Percentiles rank a stretch among this genome's conserved stretches.
Evolutionary conservation across 2,329 filamentous ascomycete genomes (phyloP).

Genomic region (Geosmithia putterillii): DNA sequence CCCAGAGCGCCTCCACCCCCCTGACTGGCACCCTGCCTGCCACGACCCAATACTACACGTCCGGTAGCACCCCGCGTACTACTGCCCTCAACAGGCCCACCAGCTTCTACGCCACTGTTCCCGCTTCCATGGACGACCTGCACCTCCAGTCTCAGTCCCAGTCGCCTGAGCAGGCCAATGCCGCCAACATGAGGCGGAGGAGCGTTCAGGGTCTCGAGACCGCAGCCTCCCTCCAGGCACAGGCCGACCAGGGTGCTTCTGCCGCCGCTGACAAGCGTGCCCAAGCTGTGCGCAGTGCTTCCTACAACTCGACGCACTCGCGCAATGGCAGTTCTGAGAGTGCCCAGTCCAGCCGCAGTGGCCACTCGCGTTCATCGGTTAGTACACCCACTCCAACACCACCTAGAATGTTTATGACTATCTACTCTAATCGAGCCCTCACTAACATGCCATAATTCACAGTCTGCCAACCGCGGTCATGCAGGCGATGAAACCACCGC

Average conservation of each 20-base stretch:
- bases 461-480: constrained; percentile 49
- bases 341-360: constrained; percentile 43
- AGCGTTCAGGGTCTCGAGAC: constrained; percentile 60
- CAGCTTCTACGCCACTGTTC: constrained; percentile 33
- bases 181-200: constrained; percentile 67
- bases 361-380: constrained; percentile 52
- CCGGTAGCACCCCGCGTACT: constrained; percentile 14
- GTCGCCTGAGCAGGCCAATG: constrained; percentile 43
- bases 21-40: constrained; percentile 11
- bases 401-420: neutral
- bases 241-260: constrained; percentile 2
- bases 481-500: constrained; percentile 32
- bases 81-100: constrained; percentile 34
- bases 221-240: constrained; percentile 9
- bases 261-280: constrained; percentile 20
- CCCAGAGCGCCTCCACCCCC: constrained; percentile 20
- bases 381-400: constrained; percentile 25
- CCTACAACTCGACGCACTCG: constrained; percentile 14
- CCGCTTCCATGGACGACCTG: constrained; percentile 55
- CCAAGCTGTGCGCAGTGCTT: constrained; percentile 25
- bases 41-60: constrained; percentile 16
- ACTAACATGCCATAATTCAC: constrained; percentile 33
- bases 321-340: constrained; percentile 55
- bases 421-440: constrained; percentile 11
- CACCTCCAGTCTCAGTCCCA: constrained; percentile 43